phyloP scores from a whole-genome alignment of 768 basidiomycete genomes.

The Tulasnella sp. region DNA sequence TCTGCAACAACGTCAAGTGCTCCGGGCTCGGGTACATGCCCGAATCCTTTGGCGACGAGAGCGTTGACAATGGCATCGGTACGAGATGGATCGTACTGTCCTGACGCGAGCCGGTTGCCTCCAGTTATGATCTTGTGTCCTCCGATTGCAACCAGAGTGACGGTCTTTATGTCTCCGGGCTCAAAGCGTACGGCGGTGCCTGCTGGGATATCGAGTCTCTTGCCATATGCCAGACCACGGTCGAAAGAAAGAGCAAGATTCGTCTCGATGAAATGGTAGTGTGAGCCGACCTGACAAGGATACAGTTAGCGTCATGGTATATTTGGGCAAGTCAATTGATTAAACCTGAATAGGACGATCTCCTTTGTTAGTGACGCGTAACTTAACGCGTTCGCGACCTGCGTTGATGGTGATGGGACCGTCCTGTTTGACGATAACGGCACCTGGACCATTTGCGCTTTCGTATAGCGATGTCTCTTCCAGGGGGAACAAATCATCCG shows the following conservation, averaged over 20 bases:
- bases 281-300: slow-evolving; percentile 74
- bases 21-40: slow-evolving; percentile 68
- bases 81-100: slow-evolving; percentile 52
- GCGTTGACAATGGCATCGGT: slow-evolving; percentile 54
- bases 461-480: slow-evolving; percentile 55
- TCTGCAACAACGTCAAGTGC: slow-evolving; percentile 51
- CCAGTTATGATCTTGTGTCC: slow-evolving; percentile 75
- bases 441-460: slow-evolving; percentile 67
- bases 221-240: slow-evolving; percentile 76
- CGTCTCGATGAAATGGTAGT: slow-evolving; percentile 93
- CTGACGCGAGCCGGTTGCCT: slow-evolving; percentile 73
- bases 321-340: background rate
- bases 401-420: slow-evolving; percentile 71
- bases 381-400: slow-evolving; percentile 65
- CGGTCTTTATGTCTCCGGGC: slow-evolving; percentile 85
- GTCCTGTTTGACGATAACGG: slow-evolving; percentile 66
- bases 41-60: slow-evolving; percentile 66
- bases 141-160: slow-evolving; percentile 77
- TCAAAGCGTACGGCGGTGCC: slow-evolving; percentile 98
- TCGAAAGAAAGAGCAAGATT: slow-evolving; percentile 84
- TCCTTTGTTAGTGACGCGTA: slow-evolving; percentile 86
- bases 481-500: slow-evolving; percentile 64
- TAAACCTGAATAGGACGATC: slow-evolving; percentile 89
- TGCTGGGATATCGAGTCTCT: slow-evolving; percentile 87
- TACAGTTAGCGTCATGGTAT: background rate